A percentile compares a stretch with the other conserved stretches of the same genome.
These are phyloP conservation scores for Russula sp. DNA, from an alignment of 768 basidiomycete genomes.

Conservation along the genomic window DNA sequence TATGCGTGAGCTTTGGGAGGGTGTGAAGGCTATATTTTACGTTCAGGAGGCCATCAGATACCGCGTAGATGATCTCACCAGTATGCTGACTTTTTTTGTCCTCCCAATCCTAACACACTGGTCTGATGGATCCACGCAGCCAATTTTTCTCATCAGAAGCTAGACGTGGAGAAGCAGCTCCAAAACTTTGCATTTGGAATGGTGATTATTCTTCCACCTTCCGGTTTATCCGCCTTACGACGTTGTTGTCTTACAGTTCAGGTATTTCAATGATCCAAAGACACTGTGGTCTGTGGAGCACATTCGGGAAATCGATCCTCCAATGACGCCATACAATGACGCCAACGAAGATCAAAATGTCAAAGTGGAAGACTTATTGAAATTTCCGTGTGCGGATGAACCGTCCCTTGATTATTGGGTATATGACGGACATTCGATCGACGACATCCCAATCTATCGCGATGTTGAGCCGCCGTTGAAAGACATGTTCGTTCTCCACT, in stretches of 20 bases:
- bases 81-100: neutral
- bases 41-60: neutral
- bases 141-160: constrained; percentile 22
- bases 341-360: constrained; percentile 6
- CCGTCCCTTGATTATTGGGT: constrained; percentile 5
- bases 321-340: neutral
- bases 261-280: neutral
- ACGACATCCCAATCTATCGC: neutral
- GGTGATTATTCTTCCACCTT: constrained; percentile 4
- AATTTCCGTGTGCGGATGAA: neutral
- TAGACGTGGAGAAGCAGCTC: constrained; percentile 20
- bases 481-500: neutral
- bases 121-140: neutral
- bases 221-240: neutral
- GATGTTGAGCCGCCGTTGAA: constrained; percentile 6
- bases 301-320: neutral
- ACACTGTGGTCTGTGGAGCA: constrained; percentile 1
- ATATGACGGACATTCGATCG: constrained; percentile 13
- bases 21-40: neutral
- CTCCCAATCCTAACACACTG: neutral
- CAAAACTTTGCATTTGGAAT: constrained; percentile 23
- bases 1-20: neutral
- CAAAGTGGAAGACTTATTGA: constrained; percentile 4
- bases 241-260: constrained; percentile 1
- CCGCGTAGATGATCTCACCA: constrained; percentile 3